These are phyloP conservation scores for Fusarium camptoceras DNA, from an alignment of 2,329 filamentous ascomycete genomes.

Conservation along the genomic window DNA sequence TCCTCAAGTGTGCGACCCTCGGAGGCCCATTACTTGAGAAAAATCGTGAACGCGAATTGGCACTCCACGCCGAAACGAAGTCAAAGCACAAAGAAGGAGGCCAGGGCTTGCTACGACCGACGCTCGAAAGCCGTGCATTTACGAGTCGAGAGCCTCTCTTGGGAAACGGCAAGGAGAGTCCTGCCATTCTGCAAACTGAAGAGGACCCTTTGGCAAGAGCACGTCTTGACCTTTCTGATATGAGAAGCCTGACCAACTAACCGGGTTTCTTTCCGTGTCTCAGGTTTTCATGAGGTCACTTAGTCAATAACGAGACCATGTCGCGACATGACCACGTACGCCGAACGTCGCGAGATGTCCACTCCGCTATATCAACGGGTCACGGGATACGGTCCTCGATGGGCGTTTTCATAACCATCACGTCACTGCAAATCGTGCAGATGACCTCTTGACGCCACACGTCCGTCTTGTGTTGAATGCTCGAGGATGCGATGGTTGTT, in stretches of 20 bases:
- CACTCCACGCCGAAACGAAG: slow-evolving; percentile 62
- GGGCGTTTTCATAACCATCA: not conserved
- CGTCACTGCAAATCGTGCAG: not conserved
- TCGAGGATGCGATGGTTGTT: not conserved
- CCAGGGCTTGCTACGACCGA: slow-evolving; percentile 54
- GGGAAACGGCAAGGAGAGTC: slow-evolving; percentile 69
- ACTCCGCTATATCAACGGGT: not conserved
- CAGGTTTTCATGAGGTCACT: slow-evolving; percentile 49
- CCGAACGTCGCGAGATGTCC: slow-evolving; percentile 7
- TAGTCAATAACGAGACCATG: slow-evolving; percentile 39
- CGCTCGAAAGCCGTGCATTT: slow-evolving; percentile 70
- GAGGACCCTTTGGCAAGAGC: slow-evolving; percentile 63
- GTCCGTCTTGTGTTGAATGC: not conserved
- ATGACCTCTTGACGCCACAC: not conserved
- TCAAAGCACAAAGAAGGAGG: slow-evolving; percentile 55
- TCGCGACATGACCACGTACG: not conserved
- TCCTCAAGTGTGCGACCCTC: slow-evolving; percentile 94
- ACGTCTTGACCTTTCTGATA: slow-evolving; percentile 58
- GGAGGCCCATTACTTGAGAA: slow-evolving; percentile 85
- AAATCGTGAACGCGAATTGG: slow-evolving; percentile 71
- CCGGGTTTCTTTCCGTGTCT: slow-evolving; percentile 28
- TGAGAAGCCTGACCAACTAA: slow-evolving; percentile 55
- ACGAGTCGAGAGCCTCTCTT: slow-evolving; percentile 74
- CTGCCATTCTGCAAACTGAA: slow-evolving; percentile 64
- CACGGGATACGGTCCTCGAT: not conserved